Conservation (phyloP, 2,329 filamentous ascomycete genomes). For the Diaporthe citriasiana region DNA sequence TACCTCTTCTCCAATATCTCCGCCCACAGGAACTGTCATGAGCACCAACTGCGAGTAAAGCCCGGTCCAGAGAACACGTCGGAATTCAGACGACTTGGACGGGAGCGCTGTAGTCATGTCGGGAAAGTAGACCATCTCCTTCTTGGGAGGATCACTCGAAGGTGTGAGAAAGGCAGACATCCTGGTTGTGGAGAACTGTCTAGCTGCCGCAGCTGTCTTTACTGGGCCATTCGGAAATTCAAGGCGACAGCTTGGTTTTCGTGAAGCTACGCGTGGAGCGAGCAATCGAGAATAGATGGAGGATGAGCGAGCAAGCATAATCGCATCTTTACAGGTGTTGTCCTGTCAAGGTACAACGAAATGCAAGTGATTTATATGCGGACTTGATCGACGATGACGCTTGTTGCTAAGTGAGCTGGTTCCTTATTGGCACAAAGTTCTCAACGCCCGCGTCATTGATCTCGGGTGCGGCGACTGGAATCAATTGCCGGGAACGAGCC, state of each 20-base stretch:
- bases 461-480: not conserved
- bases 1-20: conserved; percentile 77
- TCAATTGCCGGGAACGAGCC: not conserved
- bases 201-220: not conserved
- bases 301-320: not conserved
- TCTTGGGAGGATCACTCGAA: conserved; percentile 57
- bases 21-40: conserved; percentile 74
- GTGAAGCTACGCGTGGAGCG: not conserved
- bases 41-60: conserved; percentile 74
- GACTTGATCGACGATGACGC: not conserved
- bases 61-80: conserved; percentile 73
- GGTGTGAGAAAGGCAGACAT: conserved; percentile 51
- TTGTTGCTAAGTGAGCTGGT: not conserved
- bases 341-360: fast-evolving
- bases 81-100: conserved; percentile 68
- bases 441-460: conserved; percentile 26
- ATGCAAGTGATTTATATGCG: not conserved
- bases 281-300: not conserved
- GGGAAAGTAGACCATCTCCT: conserved; percentile 74
- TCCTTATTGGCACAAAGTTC: not conserved
- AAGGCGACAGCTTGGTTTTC: too few species aligned
- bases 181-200: not conserved
- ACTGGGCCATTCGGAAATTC: not conserved
- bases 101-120: conserved; percentile 67
- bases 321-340: not conserved